Percentiles rank a stretch among this genome's conserved stretches.
phyloP scores from a whole-genome alignment of 164 flowering plant genomes.

The Tinospora cordifolia region DNA sequence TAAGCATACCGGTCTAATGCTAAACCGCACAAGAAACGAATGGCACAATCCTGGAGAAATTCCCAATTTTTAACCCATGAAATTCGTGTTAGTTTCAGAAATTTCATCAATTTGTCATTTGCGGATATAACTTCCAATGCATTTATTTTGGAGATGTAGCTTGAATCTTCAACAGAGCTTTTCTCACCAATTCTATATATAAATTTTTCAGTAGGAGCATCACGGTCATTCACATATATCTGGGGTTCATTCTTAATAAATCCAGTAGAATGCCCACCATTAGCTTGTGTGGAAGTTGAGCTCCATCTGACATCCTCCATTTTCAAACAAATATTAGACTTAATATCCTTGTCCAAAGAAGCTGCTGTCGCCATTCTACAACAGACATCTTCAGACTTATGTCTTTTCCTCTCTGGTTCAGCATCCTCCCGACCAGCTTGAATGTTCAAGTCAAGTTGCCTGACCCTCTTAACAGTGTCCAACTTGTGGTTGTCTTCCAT shows the following conservation, averaged over 20 bases:
- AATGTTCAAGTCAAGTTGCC: slow-evolving; percentile 69
- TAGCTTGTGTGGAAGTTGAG: slow-evolving; percentile 21
- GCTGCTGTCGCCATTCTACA: slow-evolving; percentile 11
- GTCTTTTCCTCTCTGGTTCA: slow-evolving; percentile 50
- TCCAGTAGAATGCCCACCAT: slow-evolving; percentile 25
- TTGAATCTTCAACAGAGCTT: slow-evolving; percentile 21
- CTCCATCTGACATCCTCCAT: slow-evolving; percentile 31
- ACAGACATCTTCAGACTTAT: slow-evolving; percentile 43
- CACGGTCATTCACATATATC: slow-evolving; percentile 16
- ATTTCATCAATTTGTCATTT: slow-evolving; percentile 46
- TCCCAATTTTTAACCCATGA: slow-evolving; percentile 80
- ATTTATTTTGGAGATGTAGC: slow-evolving; percentile 18
- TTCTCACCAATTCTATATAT: slow-evolving; percentile 21
- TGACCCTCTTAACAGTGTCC: slow-evolving; percentile 40
- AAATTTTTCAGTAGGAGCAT: slow-evolving; percentile 21
- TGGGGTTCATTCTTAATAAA: slow-evolving; percentile 48
- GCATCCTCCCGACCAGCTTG: slow-evolving; percentile 50
- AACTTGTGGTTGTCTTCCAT: slow-evolving; percentile 20
- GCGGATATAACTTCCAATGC: slow-evolving; percentile 31
- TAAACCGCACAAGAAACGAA: slow-evolving; percentile 79
- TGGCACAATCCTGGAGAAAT: slow-evolving; percentile 94
- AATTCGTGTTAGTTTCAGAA: slow-evolving; percentile 57
- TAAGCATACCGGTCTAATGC: slow-evolving; percentile 81
- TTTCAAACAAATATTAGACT: slow-evolving; percentile 22
- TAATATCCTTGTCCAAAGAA: slow-evolving; percentile 16